Evolutionary conservation across 192 early-diverging fungal genomes (phyloP), one percentile per base, ranked within the genome.

Genomic region (Linnemannia hyalina): DNA sequence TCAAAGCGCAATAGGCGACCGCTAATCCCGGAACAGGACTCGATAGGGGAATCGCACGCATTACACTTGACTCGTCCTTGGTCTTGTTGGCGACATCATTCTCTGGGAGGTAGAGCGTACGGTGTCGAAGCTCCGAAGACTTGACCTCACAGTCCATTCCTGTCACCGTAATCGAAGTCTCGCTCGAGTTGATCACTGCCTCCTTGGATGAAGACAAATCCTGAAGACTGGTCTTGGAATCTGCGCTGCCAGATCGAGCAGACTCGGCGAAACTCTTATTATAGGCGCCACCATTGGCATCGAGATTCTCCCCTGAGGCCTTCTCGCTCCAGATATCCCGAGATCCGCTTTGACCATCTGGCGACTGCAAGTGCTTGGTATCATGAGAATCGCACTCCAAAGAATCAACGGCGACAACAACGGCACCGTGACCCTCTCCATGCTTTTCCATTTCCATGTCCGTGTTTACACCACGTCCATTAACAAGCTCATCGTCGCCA

Each of bases 1-100:
- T 15, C 71, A 76, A 77, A 6, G 81, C 52, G 16, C 46, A 15
- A 70, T 71, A 77, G 13, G 81, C 81, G 35, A 55, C 6, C 22
- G 26, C 23, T 1, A 68, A 4, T 73, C 60, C 75, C 2, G 81
- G 71, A 42, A 54, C 75, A 73, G 75, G 81, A 47, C 65, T n/a
- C 75, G 75, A 82, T 22, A 42, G 35, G 6, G 75, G 81, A 36
- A 77, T 60, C 18, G 75, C 81, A 4, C 42, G 15, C 55, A 77
- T 65, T 29, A 15, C 26, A 32, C 60, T 26, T 65, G 60, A 15
- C 60, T 35, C 29, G 0, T 32, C 29, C 2, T 32, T 65, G 60
- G 26, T 10, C n/a, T 57, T 57, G 54, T 2, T n/a, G 23, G 9
- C 23, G 6, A 26, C 0, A 57, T 9, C 60, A 11, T 29, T 10